Conservation (phyloP, 768 basidiomycete genomes). For the Serendipita vermifera region DNA sequence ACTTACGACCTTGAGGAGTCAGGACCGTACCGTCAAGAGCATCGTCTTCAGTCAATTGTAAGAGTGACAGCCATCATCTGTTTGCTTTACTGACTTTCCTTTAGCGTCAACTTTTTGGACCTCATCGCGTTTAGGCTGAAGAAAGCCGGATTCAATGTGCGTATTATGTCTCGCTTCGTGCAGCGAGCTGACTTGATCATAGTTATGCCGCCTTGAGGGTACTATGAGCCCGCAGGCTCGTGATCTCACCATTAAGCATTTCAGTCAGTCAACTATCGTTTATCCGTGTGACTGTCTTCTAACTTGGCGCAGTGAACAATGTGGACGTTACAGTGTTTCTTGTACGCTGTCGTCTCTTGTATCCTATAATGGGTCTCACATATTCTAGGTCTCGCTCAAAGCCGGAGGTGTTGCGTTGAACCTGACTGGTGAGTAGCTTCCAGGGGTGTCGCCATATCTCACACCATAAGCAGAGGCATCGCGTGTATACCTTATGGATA, state of each 20-base stretch:
- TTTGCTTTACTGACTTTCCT: conserved; percentile 25
- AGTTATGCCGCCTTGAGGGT: conserved; percentile 91
- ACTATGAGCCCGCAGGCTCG: conserved; percentile 95
- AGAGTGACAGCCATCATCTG: conserved; percentile 47
- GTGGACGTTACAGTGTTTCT: conserved; percentile 95
- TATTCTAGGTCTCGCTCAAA: conserved; percentile 44
- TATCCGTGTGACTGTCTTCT: not conserved
- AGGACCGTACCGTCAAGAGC: conserved; percentile 89
- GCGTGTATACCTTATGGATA: conserved; percentile 92
- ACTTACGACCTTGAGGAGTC: conserved; percentile 62
- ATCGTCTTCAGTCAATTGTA: conserved; percentile 89
- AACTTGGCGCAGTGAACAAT: conserved; percentile 54
- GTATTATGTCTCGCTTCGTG: conserved; percentile 22
- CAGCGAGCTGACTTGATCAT: conserved; percentile 12
- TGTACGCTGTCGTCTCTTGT: conserved; percentile 36
- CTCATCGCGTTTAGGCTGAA: conserved; percentile 87
- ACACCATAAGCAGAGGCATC: conserved; percentile 39
- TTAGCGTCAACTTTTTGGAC: conserved; percentile 32
- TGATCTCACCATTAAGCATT: conserved; percentile 79
- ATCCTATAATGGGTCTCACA: not conserved
- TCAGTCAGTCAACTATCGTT: conserved; percentile 44
- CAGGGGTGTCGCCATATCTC: not conserved
- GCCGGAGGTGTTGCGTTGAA: conserved; percentile 91
- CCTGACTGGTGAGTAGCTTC: conserved; percentile 43
- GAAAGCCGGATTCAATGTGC: conserved; percentile 76